Conservation (phyloP, 108 stramenopile genomes). For the Skeletonema tropicum region DNA sequence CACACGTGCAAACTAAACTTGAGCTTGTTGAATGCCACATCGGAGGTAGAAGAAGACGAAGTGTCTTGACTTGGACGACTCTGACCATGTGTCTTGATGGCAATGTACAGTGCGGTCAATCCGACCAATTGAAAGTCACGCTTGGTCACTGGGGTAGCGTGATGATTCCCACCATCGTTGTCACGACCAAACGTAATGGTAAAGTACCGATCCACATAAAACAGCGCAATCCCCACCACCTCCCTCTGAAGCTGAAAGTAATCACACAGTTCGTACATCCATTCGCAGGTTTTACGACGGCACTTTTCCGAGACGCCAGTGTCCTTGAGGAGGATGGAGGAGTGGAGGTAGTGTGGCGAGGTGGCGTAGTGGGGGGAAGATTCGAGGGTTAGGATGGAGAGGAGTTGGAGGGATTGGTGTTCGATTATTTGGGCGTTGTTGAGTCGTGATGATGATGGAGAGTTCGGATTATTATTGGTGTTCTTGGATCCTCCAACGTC, state of each 20-base stretch:
- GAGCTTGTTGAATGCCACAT: constrained; percentile 16
- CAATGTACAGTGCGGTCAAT: constrained; percentile 79
- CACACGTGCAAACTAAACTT: constrained; percentile 36
- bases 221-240: constrained; percentile 71
- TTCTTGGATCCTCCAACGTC: background rate
- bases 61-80: constrained; percentile 12
- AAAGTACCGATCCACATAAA: constrained; percentile 75
- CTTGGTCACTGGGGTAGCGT: constrained; percentile 22
- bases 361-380: constrained; percentile 14
- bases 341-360: constrained; percentile 44
- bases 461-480: background rate
- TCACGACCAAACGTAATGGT: constrained; percentile 15
- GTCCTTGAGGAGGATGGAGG: constrained; percentile 19
- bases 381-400: constrained; percentile 17
- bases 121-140: constrained; percentile 68
- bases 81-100: constrained; percentile 71
- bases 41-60: too few relatives aligned
- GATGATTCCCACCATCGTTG: background rate
- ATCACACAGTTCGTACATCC: constrained; percentile 86
- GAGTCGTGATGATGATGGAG: background rate
- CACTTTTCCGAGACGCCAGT: constrained; percentile 59
- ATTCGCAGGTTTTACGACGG: constrained; percentile 79
- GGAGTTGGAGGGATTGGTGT: constrained; percentile 12
- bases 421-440: background rate
- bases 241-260: constrained; percentile 79